Evolutionary conservation across 2,329 filamentous ascomycete genomes (phyloP).

Genomic region (Chaetomiaceae sp.): DNA sequence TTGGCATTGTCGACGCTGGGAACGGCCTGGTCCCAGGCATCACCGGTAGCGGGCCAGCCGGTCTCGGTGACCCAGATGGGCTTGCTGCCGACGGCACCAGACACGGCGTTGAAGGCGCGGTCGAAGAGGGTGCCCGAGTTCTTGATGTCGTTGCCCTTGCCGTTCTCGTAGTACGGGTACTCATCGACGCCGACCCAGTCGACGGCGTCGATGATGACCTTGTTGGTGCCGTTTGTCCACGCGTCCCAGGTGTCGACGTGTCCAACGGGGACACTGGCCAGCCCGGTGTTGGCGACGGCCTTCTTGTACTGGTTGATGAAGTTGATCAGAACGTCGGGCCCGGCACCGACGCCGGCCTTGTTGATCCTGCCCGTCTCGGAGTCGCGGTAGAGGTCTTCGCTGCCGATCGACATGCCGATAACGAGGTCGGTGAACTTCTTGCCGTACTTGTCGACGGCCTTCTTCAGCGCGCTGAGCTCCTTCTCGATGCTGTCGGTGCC

Average conservation of each 20-base stretch:
- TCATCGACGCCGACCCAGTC: slow-evolving; percentile 63
- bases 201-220: slow-evolving; percentile 54
- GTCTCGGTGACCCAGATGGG: slow-evolving; percentile 61
- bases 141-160: slow-evolving; percentile 50
- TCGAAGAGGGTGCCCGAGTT: slow-evolving; percentile 53
- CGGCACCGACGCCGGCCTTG: slow-evolving; percentile 55
- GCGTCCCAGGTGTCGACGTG: slow-evolving; percentile 67
- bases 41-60: slow-evolving; percentile 57
- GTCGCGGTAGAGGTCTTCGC: slow-evolving; percentile 62
- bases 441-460: slow-evolving; percentile 51
- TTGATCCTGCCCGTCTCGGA: slow-evolving; percentile 58
- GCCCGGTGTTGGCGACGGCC: slow-evolving; percentile 44
- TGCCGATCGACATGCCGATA: slow-evolving; percentile 61
- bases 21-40: slow-evolving; percentile 49
- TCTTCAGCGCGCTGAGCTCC: slow-evolving; percentile 56
- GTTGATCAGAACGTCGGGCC: slow-evolving; percentile 53
- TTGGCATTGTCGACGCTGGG: slow-evolving; percentile 55
- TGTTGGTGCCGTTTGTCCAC: slow-evolving; percentile 56
- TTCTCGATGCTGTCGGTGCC: slow-evolving; percentile 50
- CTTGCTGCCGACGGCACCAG: slow-evolving; percentile 45
- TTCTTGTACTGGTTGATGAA: slow-evolving; percentile 63
- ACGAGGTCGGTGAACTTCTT: slow-evolving; percentile 50
- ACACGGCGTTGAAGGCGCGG: slow-evolving; percentile 40
- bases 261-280: slow-evolving; percentile 49
- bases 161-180: slow-evolving; percentile 62